A percentile compares a stretch with the other conserved stretches of the same genome.
Evolutionary conservation across 495 filamentous ascomycete genomes (phyloP).

Genomic region (Platismatia glauca): DNA sequence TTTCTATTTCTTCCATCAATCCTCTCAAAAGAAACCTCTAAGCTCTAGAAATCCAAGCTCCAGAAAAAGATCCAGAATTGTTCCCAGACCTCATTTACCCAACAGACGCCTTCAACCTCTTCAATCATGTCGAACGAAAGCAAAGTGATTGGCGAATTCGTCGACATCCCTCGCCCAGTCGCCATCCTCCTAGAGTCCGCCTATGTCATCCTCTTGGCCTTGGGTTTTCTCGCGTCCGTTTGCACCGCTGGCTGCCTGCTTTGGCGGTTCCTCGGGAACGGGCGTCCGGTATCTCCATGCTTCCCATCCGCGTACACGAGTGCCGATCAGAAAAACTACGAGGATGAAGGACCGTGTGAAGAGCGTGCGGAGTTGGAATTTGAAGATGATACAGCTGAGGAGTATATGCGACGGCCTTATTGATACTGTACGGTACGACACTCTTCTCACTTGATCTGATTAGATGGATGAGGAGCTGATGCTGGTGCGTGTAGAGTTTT

Average conservation of each 20-base stretch:
- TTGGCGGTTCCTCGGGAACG: neutral
- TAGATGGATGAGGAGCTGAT: neutral
- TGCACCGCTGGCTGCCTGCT: neutral
- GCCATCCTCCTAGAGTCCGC: neutral
- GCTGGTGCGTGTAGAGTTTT: too few species aligned
- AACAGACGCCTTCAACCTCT: neutral
- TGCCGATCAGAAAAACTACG: neutral
- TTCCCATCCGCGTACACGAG: neutral
- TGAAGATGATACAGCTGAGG: neutral
- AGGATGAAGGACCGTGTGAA: neutral
- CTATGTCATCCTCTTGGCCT: neutral
- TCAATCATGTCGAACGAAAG: neutral
- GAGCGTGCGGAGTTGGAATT: neutral
- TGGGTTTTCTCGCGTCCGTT: neutral
- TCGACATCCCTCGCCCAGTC: neutral
- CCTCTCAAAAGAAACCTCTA: neutral
- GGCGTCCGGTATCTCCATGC: neutral
- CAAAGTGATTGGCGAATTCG: neutral
- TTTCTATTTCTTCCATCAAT: neutral
- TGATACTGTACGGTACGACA: neutral
- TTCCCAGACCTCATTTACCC: neutral
- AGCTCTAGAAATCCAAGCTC: too few species aligned
- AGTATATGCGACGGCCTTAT: neutral
- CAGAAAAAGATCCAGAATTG: neutral
- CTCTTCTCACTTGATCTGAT: neutral